These are phyloP conservation scores for Dipodascopsis uninucleata DNA, from an alignment of 805 yeast genomes.

Conservation along the genomic window DNA sequence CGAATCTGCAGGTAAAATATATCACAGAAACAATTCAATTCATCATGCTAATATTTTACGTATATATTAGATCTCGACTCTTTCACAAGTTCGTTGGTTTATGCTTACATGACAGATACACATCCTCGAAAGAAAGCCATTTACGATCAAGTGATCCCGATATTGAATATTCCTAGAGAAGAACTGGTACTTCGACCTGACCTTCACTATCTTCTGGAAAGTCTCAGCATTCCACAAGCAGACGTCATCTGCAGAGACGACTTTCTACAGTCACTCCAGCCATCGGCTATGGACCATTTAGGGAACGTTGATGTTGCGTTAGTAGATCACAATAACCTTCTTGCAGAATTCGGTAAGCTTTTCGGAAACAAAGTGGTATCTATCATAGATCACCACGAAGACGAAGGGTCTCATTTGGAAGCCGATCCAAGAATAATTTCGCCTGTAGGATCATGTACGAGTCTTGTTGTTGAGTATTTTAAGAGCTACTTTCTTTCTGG, in stretches of 20 bases:
- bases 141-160: conserved; percentile 51
- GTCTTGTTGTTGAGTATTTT: conserved; percentile 68
- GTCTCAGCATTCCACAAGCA: conserved; percentile 46
- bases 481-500: conserved; percentile 27
- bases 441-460: conserved; percentile 73
- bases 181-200: conserved; percentile 74
- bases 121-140: conserved; percentile 4
- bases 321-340: conserved; percentile 76
- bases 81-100: conserved; percentile 67
- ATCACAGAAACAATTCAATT: neutral
- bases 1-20: conserved; percentile 58
- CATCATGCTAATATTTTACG: neutral
- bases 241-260: conserved; percentile 68
- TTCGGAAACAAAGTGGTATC: conserved; percentile 46
- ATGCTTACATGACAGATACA: conserved; percentile 54
- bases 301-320: conserved; percentile 46
- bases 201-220: conserved; percentile 50
- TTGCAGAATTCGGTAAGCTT: conserved; percentile 46
- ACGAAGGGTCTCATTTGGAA: conserved; percentile 49
- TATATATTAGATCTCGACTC: conserved; percentile 68
- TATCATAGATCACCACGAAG: conserved; percentile 87
- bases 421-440: conserved; percentile 57
- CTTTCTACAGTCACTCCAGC: conserved; percentile 34
- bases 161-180: conserved; percentile 63
- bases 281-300: conserved; percentile 1